Percentiles rank a stretch among this genome's conserved stretches.
Evolutionary conservation across 768 basidiomycete species (phyloP).

Genomic region (Phylloporus sp.): DNA sequence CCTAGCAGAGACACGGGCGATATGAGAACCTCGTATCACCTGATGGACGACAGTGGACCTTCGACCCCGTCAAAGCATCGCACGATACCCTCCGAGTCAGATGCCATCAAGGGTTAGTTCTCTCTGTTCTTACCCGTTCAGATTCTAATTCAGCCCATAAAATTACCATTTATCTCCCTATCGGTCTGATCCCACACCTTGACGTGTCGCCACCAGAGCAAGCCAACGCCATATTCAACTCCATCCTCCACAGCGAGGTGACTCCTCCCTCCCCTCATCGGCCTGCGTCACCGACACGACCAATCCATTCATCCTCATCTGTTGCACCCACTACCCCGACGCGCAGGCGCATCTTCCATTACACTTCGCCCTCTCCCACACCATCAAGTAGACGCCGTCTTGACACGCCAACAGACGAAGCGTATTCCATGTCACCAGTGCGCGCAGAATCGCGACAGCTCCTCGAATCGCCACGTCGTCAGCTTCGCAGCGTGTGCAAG

Average conservation of each 20-base stretch:
- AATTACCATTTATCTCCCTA: slow-evolving; percentile 11
- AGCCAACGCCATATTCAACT: slow-evolving; percentile 78
- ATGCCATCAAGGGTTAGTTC: slow-evolving; percentile 66
- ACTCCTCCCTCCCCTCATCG: slow-evolving; percentile 65
- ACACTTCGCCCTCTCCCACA: slow-evolving; percentile 56
- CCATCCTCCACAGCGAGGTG: slow-evolving; percentile 74
- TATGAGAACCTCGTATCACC: slow-evolving; percentile 58
- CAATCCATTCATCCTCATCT: slow-evolving; percentile 34
- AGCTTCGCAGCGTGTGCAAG: slow-evolving; percentile 81
- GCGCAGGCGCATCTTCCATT: slow-evolving; percentile 62
- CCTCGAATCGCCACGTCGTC: slow-evolving; percentile 79
- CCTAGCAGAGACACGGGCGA: slow-evolving; percentile 57
- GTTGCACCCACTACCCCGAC: slow-evolving; percentile 43
- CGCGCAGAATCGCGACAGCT: slow-evolving; percentile 77
- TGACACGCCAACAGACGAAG: slow-evolving; percentile 82
- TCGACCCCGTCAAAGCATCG: slow-evolving; percentile 58
- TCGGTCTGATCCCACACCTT: slow-evolving; percentile 14
- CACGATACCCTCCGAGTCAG: slow-evolving; percentile 65
- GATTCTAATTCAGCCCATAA: neutral
- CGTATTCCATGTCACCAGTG: slow-evolving; percentile 89
- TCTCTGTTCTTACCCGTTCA: neutral
- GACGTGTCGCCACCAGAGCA: slow-evolving; percentile 49
- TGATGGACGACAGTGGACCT: slow-evolving; percentile 52
- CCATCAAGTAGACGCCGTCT: slow-evolving; percentile 50
- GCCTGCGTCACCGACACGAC: slow-evolving; percentile 59